Percentiles rank a stretch among this genome's conserved stretches.
Evolutionary conservation across 345 rosid species (phyloP).

Genomic region (Angophora floribunda): DNA sequence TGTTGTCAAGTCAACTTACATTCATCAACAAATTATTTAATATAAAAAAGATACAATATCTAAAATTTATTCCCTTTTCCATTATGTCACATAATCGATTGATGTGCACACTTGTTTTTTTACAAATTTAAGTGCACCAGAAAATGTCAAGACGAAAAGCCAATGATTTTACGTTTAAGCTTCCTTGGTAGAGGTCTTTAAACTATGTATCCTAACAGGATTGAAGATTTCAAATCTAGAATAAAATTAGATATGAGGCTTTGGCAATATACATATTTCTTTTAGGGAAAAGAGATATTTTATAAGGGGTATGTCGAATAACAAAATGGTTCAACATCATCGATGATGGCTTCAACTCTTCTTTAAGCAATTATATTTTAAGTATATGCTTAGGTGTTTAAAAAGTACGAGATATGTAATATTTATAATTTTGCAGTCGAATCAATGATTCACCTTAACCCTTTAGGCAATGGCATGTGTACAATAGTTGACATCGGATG

Average conservation of each 20-base stretch:
- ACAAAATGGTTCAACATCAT: neutral
- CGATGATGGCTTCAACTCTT: neutral
- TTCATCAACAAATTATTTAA: neutral
- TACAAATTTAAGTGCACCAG: neutral
- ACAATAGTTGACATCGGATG: neutral
- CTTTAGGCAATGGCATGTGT: neutral
- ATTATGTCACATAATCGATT: neutral
- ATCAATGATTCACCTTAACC: neutral
- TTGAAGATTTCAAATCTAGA: neutral
- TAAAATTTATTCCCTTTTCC: neutral
- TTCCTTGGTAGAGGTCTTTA: neutral
- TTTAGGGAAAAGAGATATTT: neutral
- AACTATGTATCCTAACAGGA: neutral
- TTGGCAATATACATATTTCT: neutral
- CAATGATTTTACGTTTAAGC: neutral
- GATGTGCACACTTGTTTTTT: neutral
- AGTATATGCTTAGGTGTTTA: neutral
- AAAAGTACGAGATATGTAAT: neutral
- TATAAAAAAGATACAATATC: neutral
- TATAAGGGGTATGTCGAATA: neutral
- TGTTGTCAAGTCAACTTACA: neutral
- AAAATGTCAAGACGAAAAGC: neutral
- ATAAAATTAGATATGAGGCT: neutral
- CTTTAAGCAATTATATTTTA: neutral
- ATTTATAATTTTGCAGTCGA: neutral